Base-by-base conservation (phyloP, 2,329 filamentous ascomycete species). In the Claviceps digitariae region DNA sequence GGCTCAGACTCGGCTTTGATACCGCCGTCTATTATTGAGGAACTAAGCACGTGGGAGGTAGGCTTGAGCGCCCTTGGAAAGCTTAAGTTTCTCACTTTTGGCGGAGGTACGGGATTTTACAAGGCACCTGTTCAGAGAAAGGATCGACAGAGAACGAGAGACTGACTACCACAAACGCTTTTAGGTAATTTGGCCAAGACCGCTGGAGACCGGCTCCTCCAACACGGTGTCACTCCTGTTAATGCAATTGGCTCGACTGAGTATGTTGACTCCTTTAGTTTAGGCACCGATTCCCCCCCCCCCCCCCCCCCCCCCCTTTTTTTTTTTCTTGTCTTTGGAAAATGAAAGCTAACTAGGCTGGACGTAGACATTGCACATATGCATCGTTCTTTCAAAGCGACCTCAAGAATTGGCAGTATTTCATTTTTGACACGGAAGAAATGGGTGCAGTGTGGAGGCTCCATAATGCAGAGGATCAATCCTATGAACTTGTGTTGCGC, bases 171-270 rank as follows among this genome's bases (percentile, higher is more conserved):
- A 40, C 29, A 21, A 2, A 21, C 36, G 21, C 20, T 8, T 20
- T 29, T 44, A 67, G 70, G 71, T 0, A 70, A 68, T 54, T 59
- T 75, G 3, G 59, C 66, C 1, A 59, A 57, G 12, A 64, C 68
- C 0, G 62, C 66, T 1, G 73, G 73, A 3, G 62, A 74, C 49
- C 61, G 57, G 27, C 60, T 75, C 5, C 64, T 67, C 1, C 59
- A 66, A 2, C 57, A 59, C 0, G 71, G 72, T 2, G 63, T 71
- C 0, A 50, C 4, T 0, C 52, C 74, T 5, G 21, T 49, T 10
- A 74, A 72, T 54, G 31, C 65, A 0, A 72, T 75, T 5, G 66
- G 66, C 0, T 63, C 71, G 10, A 75, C 72, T 2, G 72, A 75
- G 70, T 73, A 60, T 23, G 66, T 62, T 9, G 40, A 21, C 4